Evolutionary conservation across 2,329 filamentous ascomycete species (phyloP).

Genomic region (Phyllosticta ampelicida): DNA sequence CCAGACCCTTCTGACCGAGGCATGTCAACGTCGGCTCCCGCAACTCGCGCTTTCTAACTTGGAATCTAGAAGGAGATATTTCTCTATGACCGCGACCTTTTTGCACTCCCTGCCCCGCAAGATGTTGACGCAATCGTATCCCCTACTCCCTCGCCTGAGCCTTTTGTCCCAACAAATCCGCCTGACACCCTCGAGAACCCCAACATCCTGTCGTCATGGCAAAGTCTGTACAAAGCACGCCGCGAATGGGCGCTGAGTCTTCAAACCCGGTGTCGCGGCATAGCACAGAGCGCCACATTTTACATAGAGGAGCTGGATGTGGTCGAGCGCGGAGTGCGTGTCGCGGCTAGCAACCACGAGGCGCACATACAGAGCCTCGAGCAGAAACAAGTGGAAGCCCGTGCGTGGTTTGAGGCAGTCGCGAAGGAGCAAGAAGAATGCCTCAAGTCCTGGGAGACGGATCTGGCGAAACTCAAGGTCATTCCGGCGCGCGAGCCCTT

Average conservation of each 20-base stretch:
- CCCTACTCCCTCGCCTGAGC: slow-evolving; percentile 44
- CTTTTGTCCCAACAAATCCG: slow-evolving; percentile 48
- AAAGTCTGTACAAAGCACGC: slow-evolving; percentile 70
- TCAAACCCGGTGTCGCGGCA: slow-evolving; percentile 55
- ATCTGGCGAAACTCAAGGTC: slow-evolving; percentile 52
- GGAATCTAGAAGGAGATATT: slow-evolving; percentile 74
- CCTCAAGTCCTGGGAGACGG: slow-evolving; percentile 55
- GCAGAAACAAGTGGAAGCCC: slow-evolving; percentile 58
- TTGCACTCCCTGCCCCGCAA: slow-evolving; percentile 37
- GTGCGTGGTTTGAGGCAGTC: slow-evolving; percentile 58
- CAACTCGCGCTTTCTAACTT: slow-evolving; percentile 4
- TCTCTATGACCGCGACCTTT: slow-evolving; percentile 68
- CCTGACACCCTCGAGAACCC: slow-evolving; percentile 78
- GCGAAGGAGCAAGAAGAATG: slow-evolving; percentile 57
- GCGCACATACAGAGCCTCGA: slow-evolving; percentile 62
- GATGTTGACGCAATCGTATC: slow-evolving; percentile 36
- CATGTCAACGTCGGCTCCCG: slow-evolving; percentile 28
- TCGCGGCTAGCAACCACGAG: slow-evolving; percentile 77
- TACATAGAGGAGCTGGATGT: slow-evolving; percentile 63
- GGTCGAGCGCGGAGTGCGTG: slow-evolving; percentile 69
- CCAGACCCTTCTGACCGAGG: slow-evolving; percentile 71
- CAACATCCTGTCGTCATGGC: slow-evolving; percentile 78
- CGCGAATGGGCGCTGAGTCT: slow-evolving; percentile 67
- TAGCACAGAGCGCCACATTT: slow-evolving; percentile 51
- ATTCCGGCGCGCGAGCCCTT: slow-evolving; percentile 57